These are phyloP conservation scores for Cryomyces antarcticus DNA, from an alignment of 495 filamentous ascomycete genomes.

Conservation along the genomic window DNA sequence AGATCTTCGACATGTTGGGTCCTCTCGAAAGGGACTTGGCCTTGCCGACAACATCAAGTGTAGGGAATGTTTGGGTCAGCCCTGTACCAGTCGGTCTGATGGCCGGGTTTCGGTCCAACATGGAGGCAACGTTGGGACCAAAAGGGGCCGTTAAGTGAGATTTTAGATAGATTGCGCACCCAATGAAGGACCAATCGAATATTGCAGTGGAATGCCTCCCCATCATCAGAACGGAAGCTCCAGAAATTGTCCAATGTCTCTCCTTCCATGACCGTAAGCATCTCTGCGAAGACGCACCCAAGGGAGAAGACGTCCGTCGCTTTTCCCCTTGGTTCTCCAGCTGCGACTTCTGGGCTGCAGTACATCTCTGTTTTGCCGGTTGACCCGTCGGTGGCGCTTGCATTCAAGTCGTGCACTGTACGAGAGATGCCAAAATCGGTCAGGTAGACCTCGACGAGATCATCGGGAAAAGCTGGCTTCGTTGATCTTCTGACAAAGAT, in stretches of 20 bases:
- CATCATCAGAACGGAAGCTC: background rate
- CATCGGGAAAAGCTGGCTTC: slow-evolving; percentile 1
- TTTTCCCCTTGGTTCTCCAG: slow-evolving; percentile 1
- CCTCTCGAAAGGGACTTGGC: no score
- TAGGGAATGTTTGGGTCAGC: no score
- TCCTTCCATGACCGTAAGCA: background rate
- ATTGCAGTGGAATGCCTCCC: background rate
- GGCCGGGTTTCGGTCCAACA: no score
- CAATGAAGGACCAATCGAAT: background rate
- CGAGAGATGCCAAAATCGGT: slow-evolving; percentile 12
- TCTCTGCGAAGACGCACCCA: slow-evolving; percentile 12
- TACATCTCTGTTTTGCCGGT: slow-evolving; percentile 8
- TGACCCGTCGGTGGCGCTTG: background rate
- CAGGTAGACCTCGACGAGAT: slow-evolving; percentile 6
- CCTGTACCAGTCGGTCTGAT: no score
- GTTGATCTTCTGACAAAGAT: slow-evolving; percentile 7
- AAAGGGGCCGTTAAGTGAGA: no score
- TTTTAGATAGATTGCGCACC: background rate
- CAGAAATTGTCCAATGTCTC: background rate
- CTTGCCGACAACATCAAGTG: no score
- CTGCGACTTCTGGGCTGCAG: slow-evolving; percentile 9
- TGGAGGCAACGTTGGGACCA: no score
- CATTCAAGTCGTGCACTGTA: background rate
- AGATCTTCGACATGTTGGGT: no score
- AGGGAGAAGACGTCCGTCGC: slow-evolving; percentile 11